phyloP scores from a whole-genome alignment of 306 rosid species.

The Gastrolobium villosum region DNA sequence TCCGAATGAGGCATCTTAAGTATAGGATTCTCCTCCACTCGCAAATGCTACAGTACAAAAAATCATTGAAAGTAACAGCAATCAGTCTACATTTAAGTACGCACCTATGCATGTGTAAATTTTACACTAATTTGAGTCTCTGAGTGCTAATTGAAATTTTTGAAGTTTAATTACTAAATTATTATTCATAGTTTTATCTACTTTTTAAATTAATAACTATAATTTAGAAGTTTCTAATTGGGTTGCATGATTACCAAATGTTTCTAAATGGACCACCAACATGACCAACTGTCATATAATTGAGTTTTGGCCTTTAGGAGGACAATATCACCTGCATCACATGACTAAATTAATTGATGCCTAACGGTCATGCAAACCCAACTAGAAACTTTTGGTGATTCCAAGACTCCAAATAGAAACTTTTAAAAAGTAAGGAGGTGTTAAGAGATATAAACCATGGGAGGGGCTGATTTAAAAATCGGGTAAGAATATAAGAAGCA shows the following conservation, averaged over 20 bases:
- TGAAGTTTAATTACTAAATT: neutral
- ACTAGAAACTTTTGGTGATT: neutral
- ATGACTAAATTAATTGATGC: conserved; percentile 9
- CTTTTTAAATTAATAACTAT: neutral
- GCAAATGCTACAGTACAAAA: conserved; percentile 79
- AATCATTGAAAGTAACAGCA: conserved; percentile 45
- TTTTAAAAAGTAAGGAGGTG: neutral
- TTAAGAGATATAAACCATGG: no score
- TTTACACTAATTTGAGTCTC: conserved; percentile 27
- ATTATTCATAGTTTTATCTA: neutral
- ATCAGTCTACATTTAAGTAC: conserved; percentile 17
- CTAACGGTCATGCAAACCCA: neutral
- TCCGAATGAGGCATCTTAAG: conserved; percentile 91
- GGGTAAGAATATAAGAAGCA: neutral
- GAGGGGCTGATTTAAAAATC: neutral
- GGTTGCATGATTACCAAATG: conserved; percentile 3
- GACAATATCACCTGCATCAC: conserved; percentile 1
- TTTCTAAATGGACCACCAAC: conserved; percentile 6
- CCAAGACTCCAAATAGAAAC: conserved; percentile 3
- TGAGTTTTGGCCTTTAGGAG: conserved; percentile 6
- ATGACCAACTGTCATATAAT: conserved; percentile 20
- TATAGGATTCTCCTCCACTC: conserved; percentile 97
- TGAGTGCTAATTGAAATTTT: neutral
- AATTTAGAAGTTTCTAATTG: neutral
- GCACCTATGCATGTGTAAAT: neutral